Base-by-base conservation (phyloP, 768 basidiomycete genomes). In the Amanita phalloides region DNA sequence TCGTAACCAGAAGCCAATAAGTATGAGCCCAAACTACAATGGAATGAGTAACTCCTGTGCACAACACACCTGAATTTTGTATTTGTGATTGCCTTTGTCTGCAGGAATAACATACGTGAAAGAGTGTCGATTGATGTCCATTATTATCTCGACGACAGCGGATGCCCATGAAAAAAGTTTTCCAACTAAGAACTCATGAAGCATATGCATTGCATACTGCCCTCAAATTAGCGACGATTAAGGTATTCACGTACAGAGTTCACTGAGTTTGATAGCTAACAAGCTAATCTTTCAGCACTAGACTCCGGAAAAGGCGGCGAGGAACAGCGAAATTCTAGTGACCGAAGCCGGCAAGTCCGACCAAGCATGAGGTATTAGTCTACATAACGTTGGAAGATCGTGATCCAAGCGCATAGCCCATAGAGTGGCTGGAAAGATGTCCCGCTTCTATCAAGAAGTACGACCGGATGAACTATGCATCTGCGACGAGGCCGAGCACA, bases 271-370 rank as follows among this genome's bases (percentile, higher is more conserved):
- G 44, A 30, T 30, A 30, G 28, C n/a, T 30, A 45, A 30, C 44
- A 26, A 48, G 36, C 11, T 23, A 25, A n/a, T 26, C 21, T 35
- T 36, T 26, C 20, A 35, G 48, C 36, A 28, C 26, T n/a, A 50
- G 28, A 33, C 49, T 35, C 39, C 49, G 41, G 49, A 43, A 43
- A 50, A 50, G n/a, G 39, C 49, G 38, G 49, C 28, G 11, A 32
- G 21, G 17, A 17, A 26, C 10, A 49, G 14, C 36, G 42, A 43
- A 43, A 50, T 28, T 35, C 41, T 49, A 49, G 49, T 43, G 39
- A 50, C 49, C 39, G 49, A 43, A 33, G 14, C 48, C 48, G 48
- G 48, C 26, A 17, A 36, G 21, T 50, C 49, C 28, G 49, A 50
- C 38, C 26, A 42, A 49, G 26, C 49, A n/a, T 30, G 48, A 49